Evolutionary conservation across 2,329 filamentous ascomycete genomes (phyloP), one percentile per base, ranked within the genome.

Genomic region (Rachicladosporium sp.): DNA sequence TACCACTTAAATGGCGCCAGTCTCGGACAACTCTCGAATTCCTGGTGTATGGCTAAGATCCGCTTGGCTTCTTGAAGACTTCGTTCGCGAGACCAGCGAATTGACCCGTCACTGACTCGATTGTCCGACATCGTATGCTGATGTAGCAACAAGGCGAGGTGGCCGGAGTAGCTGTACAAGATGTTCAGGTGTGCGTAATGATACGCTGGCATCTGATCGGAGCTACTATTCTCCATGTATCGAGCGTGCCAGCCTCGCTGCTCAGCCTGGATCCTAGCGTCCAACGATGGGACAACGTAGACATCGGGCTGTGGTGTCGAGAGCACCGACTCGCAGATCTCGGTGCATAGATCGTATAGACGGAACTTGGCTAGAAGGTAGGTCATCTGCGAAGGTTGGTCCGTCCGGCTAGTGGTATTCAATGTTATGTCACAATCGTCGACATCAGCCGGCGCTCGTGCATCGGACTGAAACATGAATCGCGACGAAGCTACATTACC

Each of bases 1-100:
- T 62, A 65, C 62, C 62, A 65, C 43, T 53, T 59, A 41, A 63
- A 65, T 1, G 57, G 54, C 4, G 51, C 47, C 33, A 61, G 61
- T 4, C 52, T 43, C 2, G 55, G 43, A 1, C 52, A 49, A 33
- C 58, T 56, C 15, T 52, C 47, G 0, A 64, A 50, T 0, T 49
- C 50, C 34, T 53, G 50, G 33, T 63, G 59, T 34, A 61, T 58
- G 2, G 50, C 42, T 4, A 64, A 45, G 3, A 61, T 53, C 1
- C 50, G 49, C 40, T 57, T 56, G 29, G 60, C 57, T 23, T 57
- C 56, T 5, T 50, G 50, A 13, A 57, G 48, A 43, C 60, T 62
- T 36, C 55, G 54, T 10, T 49, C 44, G 31, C 58, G 34, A 12
- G 50, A n/a, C 57, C 47, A 5, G 44, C 44, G 33, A 50, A 52